Percentiles rank a stretch among this genome's conserved stretches.
Evolutionary conservation across 345 rosid genomes (phyloP).

Genomic region (Arabidopsis suecica): DNA sequence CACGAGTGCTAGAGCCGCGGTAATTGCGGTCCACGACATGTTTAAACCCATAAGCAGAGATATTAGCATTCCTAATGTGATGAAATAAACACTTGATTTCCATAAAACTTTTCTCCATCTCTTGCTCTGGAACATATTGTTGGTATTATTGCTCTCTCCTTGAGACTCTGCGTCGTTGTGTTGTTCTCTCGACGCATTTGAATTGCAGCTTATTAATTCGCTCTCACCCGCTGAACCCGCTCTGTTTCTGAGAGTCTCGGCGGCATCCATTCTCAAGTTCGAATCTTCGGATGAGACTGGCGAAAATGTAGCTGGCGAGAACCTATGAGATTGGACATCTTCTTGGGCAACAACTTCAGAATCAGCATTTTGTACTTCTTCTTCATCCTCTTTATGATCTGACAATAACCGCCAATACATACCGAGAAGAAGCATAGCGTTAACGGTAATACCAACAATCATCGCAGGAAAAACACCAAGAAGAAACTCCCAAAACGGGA

Average conservation of each 20-base stretch:
- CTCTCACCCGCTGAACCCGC: constrained; percentile 41
- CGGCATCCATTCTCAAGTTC: constrained; percentile 50
- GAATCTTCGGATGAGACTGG: constrained; percentile 55
- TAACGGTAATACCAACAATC: constrained; percentile 65
- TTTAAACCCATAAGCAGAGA: constrained; percentile 73
- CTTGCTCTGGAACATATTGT: constrained; percentile 25
- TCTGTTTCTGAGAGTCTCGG: constrained; percentile 54
- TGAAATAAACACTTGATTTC: constrained; percentile 69
- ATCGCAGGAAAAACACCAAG: constrained; percentile 69
- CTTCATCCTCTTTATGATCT: constrained; percentile 53
- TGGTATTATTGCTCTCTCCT: constrained; percentile 31
- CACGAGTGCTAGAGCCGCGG: constrained; percentile 81
- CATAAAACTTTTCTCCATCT: constrained; percentile 59
- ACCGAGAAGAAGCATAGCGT: constrained; percentile 59
- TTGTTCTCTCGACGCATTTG: constrained; percentile 58
- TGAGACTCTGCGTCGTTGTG: constrained; percentile 39
- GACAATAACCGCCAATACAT: constrained; percentile 77
- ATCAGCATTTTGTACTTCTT: constrained; percentile 42
- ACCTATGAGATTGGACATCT: constrained; percentile 64
- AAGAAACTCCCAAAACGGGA: constrained; percentile 66
- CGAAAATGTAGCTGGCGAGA: constrained; percentile 74
- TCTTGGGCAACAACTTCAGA: constrained; percentile 52
- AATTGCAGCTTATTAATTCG: constrained; percentile 35
- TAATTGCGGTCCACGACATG: constrained; percentile 92
- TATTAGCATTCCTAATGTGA: constrained; percentile 71